phyloP scores from a whole-genome alignment of 1,139 yeast genomes.

The Taiozyma onychis region DNA sequence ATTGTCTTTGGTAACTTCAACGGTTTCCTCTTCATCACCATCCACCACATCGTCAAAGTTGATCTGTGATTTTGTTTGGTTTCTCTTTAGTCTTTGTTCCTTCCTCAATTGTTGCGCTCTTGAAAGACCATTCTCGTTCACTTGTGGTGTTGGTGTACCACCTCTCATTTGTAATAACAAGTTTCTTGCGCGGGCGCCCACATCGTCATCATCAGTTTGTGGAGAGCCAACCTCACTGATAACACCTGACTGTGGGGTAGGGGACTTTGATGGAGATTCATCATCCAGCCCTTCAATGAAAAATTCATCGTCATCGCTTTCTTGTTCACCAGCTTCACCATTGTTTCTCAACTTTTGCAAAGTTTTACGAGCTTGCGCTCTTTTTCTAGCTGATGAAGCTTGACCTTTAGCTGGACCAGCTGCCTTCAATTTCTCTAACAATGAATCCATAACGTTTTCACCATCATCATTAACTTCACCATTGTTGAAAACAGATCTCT shows the following conservation, averaged over 20 bases:
- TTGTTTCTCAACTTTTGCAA: slow-evolving; percentile 36
- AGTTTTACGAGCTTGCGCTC: slow-evolving; percentile 72
- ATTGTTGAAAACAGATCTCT: slow-evolving; percentile 13
- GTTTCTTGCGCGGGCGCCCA: slow-evolving; percentile 56
- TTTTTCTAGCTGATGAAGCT: slow-evolving; percentile 72
- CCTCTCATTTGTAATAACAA: slow-evolving; percentile 54
- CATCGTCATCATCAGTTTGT: slow-evolving; percentile 31
- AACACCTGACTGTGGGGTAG: not conserved
- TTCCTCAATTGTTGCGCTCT: slow-evolving; percentile 25
- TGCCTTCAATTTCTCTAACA: slow-evolving; percentile 66
- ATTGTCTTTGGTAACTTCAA: not conserved
- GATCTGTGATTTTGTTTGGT: slow-evolving; percentile 8
- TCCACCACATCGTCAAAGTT: not conserved
- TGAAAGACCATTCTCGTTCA: slow-evolving; percentile 16
- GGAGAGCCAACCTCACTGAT: not conserved
- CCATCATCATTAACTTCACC: slow-evolving; percentile 18
- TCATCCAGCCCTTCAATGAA: slow-evolving; percentile 7
- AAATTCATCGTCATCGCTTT: slow-evolving; percentile 11
- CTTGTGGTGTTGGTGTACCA: slow-evolving; percentile 14
- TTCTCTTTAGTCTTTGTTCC: slow-evolving; percentile 24
- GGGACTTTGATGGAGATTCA: slow-evolving; percentile 8
- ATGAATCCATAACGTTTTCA: slow-evolving; percentile 65
- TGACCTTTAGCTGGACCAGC: slow-evolving; percentile 71
- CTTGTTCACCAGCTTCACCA: slow-evolving; percentile 17
- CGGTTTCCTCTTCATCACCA: slow-evolving; percentile 1